phyloP scores from a whole-genome alignment of 176 grass and related monocot genomes.

The Poa annua region DNA sequence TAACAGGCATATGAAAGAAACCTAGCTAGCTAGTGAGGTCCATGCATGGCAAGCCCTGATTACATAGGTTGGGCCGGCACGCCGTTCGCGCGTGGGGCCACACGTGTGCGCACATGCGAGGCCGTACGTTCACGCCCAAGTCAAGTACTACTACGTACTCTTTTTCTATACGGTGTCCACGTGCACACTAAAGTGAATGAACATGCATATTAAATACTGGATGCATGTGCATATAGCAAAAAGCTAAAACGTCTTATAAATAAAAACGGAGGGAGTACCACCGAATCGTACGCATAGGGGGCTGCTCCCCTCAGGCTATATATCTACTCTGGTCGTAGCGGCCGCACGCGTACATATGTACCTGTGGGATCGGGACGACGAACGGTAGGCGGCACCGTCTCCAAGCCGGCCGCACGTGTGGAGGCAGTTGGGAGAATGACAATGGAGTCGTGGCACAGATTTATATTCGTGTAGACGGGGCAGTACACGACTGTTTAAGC shows the following conservation, averaged over 20 bases:
- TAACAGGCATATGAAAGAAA: neutral
- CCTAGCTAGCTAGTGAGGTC: neutral
- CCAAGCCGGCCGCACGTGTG: neutral
- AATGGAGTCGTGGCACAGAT: too few species aligned
- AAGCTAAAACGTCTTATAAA: too few species aligned
- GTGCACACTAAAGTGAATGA: too few species aligned
- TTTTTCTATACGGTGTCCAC: too few species aligned
- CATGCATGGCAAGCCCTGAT: neutral
- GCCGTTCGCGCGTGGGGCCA: conserved; percentile 32
- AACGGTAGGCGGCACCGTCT: neutral
- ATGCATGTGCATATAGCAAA: too few species aligned
- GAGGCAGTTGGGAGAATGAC: neutral
- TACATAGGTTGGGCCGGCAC: neutral
- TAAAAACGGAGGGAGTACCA: neutral
- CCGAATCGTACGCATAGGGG: neutral
- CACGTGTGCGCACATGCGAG: conserved; percentile 38
- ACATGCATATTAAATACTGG: too few species aligned
- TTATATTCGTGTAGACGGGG: too few species aligned
- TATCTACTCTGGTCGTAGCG: neutral
- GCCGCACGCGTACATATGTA: neutral
- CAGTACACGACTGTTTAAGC: neutral
- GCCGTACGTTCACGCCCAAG: neutral
- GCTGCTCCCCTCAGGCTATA: too few species aligned
- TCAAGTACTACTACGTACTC: too few species aligned
- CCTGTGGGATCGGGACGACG: neutral